Percentiles rank a stretch among this genome's conserved stretches.
phyloP scores from a whole-genome alignment of 345 rosid genomes.

The Eucalyptus viminalis region DNA sequence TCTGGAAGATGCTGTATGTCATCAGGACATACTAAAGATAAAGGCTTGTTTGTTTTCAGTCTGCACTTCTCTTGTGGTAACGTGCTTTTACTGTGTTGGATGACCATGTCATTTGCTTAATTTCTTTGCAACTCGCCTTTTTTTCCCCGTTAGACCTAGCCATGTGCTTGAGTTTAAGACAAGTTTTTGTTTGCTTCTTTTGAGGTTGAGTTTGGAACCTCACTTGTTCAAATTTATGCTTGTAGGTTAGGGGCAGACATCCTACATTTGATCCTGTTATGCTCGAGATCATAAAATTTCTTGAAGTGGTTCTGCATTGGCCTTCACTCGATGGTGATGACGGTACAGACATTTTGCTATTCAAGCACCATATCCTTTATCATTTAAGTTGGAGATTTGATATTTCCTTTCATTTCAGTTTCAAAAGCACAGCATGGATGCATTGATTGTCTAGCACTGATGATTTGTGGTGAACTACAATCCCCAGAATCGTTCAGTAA shows the following conservation, averaged over 20 bases:
- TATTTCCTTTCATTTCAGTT: slow-evolving; percentile 22
- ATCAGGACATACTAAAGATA: slow-evolving; percentile 40
- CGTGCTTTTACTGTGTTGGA: background rate
- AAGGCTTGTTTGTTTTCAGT: slow-evolving; percentile 77
- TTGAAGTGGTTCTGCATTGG: slow-evolving; percentile 58
- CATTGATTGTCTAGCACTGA: slow-evolving; percentile 79
- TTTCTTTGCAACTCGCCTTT: background rate
- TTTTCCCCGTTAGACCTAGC: background rate
- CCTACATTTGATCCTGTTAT: slow-evolving; percentile 33
- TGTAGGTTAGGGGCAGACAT: slow-evolving; percentile 54
- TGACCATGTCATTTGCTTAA: background rate
- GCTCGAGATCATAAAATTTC: slow-evolving; percentile 31
- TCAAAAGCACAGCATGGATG: slow-evolving; percentile 92
- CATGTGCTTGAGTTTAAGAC: background rate
- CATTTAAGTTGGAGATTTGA: background rate
- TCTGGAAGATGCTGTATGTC: slow-evolving; percentile 30
- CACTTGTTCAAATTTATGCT: background rate
- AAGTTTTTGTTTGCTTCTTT: background rate
- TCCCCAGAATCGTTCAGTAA: slow-evolving; percentile 24
- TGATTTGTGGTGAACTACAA: slow-evolving; percentile 68
- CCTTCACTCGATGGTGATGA: slow-evolving; percentile 64
- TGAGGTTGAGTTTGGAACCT: background rate
- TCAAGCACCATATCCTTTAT: background rate
- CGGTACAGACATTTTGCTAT: slow-evolving; percentile 13
- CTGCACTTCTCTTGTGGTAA: slow-evolving; percentile 82